Evolutionary conservation across 208 protist genomes (phyloP).

Genomic region (Phytomonas francai): DNA sequence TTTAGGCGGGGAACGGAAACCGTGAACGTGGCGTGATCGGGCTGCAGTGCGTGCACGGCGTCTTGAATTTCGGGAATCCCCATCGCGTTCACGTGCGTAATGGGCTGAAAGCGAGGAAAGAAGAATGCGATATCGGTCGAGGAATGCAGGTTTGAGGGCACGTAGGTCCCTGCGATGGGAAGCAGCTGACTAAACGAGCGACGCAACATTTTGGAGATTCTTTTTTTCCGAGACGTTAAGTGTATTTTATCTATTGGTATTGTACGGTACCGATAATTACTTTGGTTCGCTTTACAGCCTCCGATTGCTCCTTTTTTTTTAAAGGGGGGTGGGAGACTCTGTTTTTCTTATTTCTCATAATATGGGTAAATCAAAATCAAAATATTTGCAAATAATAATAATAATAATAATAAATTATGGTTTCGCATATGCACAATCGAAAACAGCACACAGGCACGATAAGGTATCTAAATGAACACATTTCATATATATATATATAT

Average conservation of each 20-base stretch:
- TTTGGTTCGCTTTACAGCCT: background rate
- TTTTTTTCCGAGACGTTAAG: constrained; percentile 9
- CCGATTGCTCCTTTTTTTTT: background rate
- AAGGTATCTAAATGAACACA: background rate
- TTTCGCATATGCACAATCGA: background rate
- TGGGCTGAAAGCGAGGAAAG: constrained; percentile 71
- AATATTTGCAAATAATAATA: background rate
- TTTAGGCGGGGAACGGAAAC: background rate
- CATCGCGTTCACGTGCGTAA: constrained; percentile 37
- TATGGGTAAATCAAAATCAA: background rate
- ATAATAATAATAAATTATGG: background rate
- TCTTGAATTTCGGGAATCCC: constrained; percentile 74
- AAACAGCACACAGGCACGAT: background rate
- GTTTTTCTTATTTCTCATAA: background rate
- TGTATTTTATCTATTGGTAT: background rate
- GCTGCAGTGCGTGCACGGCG: constrained; percentile 34
- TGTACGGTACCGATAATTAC: background rate
- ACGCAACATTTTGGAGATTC: constrained; percentile 3
- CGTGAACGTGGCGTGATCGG: background rate
- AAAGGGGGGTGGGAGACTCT: background rate
- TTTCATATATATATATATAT: constrained; percentile 1
- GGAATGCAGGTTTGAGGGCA: constrained; percentile 23
- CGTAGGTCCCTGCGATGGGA: background rate
- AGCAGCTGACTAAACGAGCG: constrained; percentile 1
- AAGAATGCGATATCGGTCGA: constrained; percentile 79